A percentile compares a stretch with the other conserved stretches of the same genome.
Evolutionary conservation across 768 basidiomycete genomes (phyloP).

Genomic region (Clavulina sp.): DNA sequence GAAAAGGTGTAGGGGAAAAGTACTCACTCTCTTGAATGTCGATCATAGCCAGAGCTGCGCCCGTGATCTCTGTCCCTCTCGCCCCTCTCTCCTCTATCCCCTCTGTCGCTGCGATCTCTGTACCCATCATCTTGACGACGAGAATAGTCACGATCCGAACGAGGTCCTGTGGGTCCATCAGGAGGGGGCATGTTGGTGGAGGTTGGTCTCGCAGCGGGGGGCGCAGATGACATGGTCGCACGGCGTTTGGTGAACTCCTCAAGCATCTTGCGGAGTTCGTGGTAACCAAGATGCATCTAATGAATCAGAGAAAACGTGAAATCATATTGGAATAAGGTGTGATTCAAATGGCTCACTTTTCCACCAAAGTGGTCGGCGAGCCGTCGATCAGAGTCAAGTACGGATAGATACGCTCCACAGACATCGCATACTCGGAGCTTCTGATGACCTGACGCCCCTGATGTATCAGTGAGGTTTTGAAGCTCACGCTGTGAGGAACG

Average conservation of each 20-base stretch:
- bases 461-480: slow-evolving; percentile 91
- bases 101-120: slow-evolving; percentile 3
- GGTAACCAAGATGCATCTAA: slow-evolving; percentile 98
- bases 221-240: slow-evolving; percentile 15
- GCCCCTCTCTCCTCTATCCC: slow-evolving; percentile 2
- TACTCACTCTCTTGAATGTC: slow-evolving; percentile 12
- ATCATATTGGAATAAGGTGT: background rate
- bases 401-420: slow-evolving; percentile 96
- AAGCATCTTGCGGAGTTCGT: slow-evolving; percentile 91
- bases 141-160: slow-evolving; percentile 13
- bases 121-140: slow-evolving; percentile 11
- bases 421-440: slow-evolving; percentile 99
- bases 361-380: slow-evolving; percentile 99
- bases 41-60: slow-evolving; percentile 6
- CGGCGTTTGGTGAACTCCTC: slow-evolving; percentile 80
- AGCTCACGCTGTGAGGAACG: slow-evolving; percentile 52
- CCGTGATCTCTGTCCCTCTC: slow-evolving; percentile 2
- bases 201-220: slow-evolving; percentile 6
- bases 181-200: slow-evolving; percentile 11
- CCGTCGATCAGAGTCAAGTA: slow-evolving; percentile 94
- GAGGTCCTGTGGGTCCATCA: slow-evolving; percentile 8
- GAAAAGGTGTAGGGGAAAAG: background rate
- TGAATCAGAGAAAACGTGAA: background rate
- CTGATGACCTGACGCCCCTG: slow-evolving; percentile 98
- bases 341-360: slow-evolving; percentile 41